Conservation (phyloP, 2,329 filamentous ascomycete genomes). For the Knufia fluminis region DNA sequence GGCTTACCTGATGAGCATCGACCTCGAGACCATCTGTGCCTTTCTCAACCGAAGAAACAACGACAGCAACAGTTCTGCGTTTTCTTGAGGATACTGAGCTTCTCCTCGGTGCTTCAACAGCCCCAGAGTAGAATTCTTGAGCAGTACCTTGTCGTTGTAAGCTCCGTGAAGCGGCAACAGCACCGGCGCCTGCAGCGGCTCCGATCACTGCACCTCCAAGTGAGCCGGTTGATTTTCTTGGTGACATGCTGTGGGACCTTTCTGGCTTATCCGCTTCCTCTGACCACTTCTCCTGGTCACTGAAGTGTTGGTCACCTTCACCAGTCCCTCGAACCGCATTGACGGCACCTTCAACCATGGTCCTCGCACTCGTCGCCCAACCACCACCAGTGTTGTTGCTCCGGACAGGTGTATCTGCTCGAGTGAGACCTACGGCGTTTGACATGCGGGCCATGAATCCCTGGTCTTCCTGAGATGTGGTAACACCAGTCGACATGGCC, state of each 20-base stretch:
- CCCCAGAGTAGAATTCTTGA: slow-evolving; percentile 24
- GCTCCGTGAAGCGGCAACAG: slow-evolving; percentile 16
- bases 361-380: slow-evolving; percentile 38
- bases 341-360: slow-evolving; percentile 71
- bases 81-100: slow-evolving; percentile 26
- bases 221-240: not conserved
- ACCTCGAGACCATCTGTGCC: slow-evolving; percentile 48
- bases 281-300: slow-evolving; percentile 83
- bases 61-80: slow-evolving; percentile 74
- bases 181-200: not conserved
- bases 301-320: slow-evolving; percentile 69
- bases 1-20: slow-evolving; percentile 72
- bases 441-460: slow-evolving; percentile 69
- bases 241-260: slow-evolving; percentile 4
- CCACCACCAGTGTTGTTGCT: slow-evolving; percentile 65
- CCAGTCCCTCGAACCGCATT: slow-evolving; percentile 62
- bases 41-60: slow-evolving; percentile 70
- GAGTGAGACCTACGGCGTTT: slow-evolving; percentile 49
- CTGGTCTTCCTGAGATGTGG: slow-evolving; percentile 37
- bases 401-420: slow-evolving; percentile 75
- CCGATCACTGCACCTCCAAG: not conserved
- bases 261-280: slow-evolving; percentile 70
- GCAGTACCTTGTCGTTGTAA: slow-evolving; percentile 25
- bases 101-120: slow-evolving; percentile 14
- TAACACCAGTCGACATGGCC: slow-evolving; percentile 29